Conservation (phyloP, 2,329 filamentous ascomycete species). For the Monilinia laxa region DNA sequence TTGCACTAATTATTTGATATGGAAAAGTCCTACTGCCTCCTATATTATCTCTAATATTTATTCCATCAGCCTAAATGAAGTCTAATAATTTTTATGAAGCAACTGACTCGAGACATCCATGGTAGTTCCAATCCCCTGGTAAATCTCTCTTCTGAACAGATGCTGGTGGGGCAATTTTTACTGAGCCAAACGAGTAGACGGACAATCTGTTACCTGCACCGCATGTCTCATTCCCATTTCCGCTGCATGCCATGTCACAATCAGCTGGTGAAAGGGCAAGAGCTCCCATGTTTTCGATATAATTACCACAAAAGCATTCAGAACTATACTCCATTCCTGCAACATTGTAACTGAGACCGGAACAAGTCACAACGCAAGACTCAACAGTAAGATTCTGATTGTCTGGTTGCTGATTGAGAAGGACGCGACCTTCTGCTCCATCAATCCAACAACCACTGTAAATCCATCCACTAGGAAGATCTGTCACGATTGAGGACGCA, state of each 20-base stretch:
- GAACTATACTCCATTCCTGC: constrained; percentile 29
- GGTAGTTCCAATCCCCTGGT: constrained; percentile 37
- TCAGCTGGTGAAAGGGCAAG: constrained; percentile 31
- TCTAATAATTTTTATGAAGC: constrained; percentile 32
- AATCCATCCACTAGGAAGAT: constrained; percentile 31
- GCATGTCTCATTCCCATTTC: constrained; percentile 39
- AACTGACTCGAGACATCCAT: constrained; percentile 52
- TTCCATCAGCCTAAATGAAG: constrained; percentile 37
- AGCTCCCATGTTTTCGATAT: constrained; percentile 33
- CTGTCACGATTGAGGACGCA: constrained; percentile 13
- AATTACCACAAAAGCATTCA: constrained; percentile 38
- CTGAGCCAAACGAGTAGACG: constrained; percentile 32
- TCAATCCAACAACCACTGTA: constrained; percentile 34
- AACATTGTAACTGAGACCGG: constrained; percentile 28
- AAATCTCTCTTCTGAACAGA: constrained; percentile 32
- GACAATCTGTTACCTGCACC: constrained; percentile 38
- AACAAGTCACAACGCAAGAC: constrained; percentile 38
- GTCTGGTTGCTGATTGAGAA: constrained; percentile 29
- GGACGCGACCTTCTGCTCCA: constrained; percentile 28
- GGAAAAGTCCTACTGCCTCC: constrained; percentile 30
- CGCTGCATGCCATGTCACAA: constrained; percentile 39
- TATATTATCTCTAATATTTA: constrained; percentile 26
- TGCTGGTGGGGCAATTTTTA: constrained; percentile 28
- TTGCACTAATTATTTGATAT: constrained; percentile 30
- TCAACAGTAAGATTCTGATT: constrained; percentile 35